Conservation (phyloP, 768 basidiomycete species). For the Xerocomus brunneocitrinus region DNA sequence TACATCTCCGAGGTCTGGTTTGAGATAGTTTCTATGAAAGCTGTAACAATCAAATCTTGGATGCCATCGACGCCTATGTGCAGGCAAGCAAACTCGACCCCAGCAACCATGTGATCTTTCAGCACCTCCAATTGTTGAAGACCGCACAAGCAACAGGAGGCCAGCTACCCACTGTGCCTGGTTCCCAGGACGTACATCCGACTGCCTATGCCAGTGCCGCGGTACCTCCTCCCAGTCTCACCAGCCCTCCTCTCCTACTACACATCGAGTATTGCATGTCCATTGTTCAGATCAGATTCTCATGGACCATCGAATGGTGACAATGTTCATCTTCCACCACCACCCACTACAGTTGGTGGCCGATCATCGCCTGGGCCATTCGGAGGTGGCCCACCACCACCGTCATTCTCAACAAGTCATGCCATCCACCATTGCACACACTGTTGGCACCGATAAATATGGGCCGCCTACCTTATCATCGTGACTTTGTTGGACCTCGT, state of each 20-base stretch:
- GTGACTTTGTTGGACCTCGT: slow-evolving; percentile 52
- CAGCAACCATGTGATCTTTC: slow-evolving; percentile 72
- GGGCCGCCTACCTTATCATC: slow-evolving; percentile 50
- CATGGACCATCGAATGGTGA: slow-evolving; percentile 45
- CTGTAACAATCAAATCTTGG: slow-evolving; percentile 98
- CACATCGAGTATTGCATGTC: slow-evolving; percentile 35
- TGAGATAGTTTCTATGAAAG: slow-evolving; percentile 96
- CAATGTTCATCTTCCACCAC: slow-evolving; percentile 51
- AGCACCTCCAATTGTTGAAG: slow-evolving; percentile 72
- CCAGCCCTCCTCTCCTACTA: slow-evolving; percentile 62
- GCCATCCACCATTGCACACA: slow-evolving; percentile 63
- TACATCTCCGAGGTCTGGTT: slow-evolving; percentile 82
- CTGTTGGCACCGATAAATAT: slow-evolving; percentile 74
- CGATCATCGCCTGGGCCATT: slow-evolving; percentile 71
- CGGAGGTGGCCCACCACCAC: slow-evolving; percentile 78
- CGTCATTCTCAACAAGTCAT: slow-evolving; percentile 73
- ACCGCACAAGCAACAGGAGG: slow-evolving; percentile 73
- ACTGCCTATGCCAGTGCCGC: slow-evolving; percentile 85
- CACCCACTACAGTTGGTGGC: slow-evolving; percentile 44
- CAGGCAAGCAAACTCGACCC: slow-evolving; percentile 94
- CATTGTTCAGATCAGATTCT: slow-evolving; percentile 64
- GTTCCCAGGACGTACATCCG: slow-evolving; percentile 93
- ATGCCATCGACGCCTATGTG: slow-evolving; percentile 97
- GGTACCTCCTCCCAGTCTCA: slow-evolving; percentile 63
- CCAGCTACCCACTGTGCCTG: slow-evolving; percentile 79